phyloP scores from a whole-genome alignment of 148 eudicot genomes.

The Rhododendron ovatum region DNA sequence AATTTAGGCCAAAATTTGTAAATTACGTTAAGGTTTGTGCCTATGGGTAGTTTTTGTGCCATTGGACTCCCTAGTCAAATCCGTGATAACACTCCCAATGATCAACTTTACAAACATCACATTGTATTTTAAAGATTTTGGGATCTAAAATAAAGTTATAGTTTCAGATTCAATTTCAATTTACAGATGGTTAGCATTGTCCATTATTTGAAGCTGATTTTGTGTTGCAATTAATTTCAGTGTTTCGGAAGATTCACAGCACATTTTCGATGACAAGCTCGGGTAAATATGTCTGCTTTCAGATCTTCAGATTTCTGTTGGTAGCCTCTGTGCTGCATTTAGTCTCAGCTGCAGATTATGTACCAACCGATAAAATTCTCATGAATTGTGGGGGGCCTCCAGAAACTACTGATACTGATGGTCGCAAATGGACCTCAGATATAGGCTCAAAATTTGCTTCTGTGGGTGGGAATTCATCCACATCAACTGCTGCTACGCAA shows the following conservation, averaged over 20 bases:
- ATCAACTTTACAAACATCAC: neutral
- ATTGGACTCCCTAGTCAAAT: neutral
- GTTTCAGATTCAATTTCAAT: neutral
- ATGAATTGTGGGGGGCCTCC: constrained; percentile 67
- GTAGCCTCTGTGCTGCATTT: constrained; percentile 22
- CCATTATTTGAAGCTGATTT: neutral
- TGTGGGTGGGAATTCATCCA: constrained; percentile 29
- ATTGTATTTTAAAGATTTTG: neutral
- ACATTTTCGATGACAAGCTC: constrained; percentile 34
- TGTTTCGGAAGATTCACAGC: neutral
- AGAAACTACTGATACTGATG: constrained; percentile 45
- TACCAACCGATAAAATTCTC: constrained; percentile 53
- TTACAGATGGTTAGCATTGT: neutral
- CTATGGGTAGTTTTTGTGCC: neutral
- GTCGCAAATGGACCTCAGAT: constrained; percentile 71
- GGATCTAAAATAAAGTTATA: too few species aligned
- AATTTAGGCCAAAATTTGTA: neutral
- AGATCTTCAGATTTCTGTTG: constrained; percentile 19
- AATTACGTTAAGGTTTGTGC: neutral
- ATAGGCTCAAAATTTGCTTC: constrained; percentile 50
- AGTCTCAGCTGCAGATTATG: constrained; percentile 48
- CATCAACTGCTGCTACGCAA: constrained; percentile 45
- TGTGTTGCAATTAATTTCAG: neutral
- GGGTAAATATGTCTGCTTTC: constrained; percentile 13
- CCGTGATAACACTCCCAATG: neutral